Evolutionary conservation across 2,329 filamentous ascomycete genomes (phyloP).

Genomic region (Pseudophaeomoniella oleicola): DNA sequence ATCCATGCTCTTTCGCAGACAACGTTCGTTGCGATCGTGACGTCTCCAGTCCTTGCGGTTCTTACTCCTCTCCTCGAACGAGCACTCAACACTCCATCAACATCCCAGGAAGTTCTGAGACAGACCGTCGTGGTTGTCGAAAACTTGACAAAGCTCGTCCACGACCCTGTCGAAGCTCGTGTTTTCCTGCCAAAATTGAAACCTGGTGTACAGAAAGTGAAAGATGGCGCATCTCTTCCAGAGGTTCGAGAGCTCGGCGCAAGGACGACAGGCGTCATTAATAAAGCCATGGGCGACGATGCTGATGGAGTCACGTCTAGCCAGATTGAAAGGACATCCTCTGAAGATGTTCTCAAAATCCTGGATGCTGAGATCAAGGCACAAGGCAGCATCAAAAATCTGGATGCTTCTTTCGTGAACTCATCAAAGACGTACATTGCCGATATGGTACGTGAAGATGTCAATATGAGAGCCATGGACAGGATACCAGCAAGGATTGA

Average conservation of each 20-base stretch:
- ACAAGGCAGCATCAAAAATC: slow-evolving; percentile 47
- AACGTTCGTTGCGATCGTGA: slow-evolving; percentile 95
- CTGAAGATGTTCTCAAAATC: slow-evolving; percentile 59
- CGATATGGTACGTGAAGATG: slow-evolving; percentile 74
- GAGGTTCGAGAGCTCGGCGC: slow-evolving; percentile 86
- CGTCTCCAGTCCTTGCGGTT: slow-evolving; percentile 84
- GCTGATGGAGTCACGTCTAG: slow-evolving; percentile 43
- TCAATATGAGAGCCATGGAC: slow-evolving; percentile 64
- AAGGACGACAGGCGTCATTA: slow-evolving; percentile 70
- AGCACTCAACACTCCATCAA: slow-evolving; percentile 79
- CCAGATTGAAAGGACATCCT: slow-evolving; percentile 48
- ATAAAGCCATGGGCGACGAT: slow-evolving; percentile 74
- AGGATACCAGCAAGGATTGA: slow-evolving; percentile 55
- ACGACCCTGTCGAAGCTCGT: slow-evolving; percentile 85
- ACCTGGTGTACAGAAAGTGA: slow-evolving; percentile 82
- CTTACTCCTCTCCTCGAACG: slow-evolving; percentile 90
- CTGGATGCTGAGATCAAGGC: slow-evolving; percentile 65
- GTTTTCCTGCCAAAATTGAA: slow-evolving; percentile 90
- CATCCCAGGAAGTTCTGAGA: slow-evolving; percentile 82
- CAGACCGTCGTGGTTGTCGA: slow-evolving; percentile 95
- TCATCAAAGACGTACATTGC: slow-evolving; percentile 59
- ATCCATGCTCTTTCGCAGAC: slow-evolving; percentile 95
- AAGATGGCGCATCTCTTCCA: slow-evolving; percentile 76
- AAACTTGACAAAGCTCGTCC: slow-evolving; percentile 95
- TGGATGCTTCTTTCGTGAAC: slow-evolving; percentile 48